These are phyloP conservation scores for Pharus latifolius DNA, from an alignment of 176 grass and related monocot genomes.

Conservation along the genomic window DNA sequence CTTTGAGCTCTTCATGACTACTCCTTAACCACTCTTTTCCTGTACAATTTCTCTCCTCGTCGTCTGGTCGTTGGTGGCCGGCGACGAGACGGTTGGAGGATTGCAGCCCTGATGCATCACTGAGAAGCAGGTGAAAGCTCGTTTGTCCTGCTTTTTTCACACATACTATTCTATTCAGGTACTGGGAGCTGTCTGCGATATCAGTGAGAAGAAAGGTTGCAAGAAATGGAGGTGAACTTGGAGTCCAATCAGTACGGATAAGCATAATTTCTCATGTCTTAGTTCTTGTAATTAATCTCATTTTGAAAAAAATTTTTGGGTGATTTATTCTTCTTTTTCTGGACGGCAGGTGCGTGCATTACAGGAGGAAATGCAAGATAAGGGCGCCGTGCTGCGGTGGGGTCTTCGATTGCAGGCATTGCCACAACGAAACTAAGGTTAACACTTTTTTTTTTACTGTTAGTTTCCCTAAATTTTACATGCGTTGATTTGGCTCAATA, in stretches of 20 bases:
- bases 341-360: constrained; percentile 44
- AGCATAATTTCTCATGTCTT: neutral
- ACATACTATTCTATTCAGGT: neutral
- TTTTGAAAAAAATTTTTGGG: neutral
- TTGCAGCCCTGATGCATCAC: neutral
- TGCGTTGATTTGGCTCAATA: neutral
- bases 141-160: no score
- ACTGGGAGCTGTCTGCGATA: neutral
- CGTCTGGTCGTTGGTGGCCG: neutral
- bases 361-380: constrained; percentile 69
- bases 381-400: constrained; percentile 65
- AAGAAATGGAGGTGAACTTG: constrained; percentile 4
- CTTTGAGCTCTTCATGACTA: neutral
- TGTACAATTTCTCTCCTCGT: no score
- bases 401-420: constrained; percentile 68
- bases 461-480: neutral
- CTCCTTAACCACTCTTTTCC: neutral
- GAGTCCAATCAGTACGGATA: constrained; percentile 17
- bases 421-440: constrained; percentile 79
- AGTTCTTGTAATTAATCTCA: neutral
- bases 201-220: neutral
- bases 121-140: neutral
- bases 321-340: neutral
- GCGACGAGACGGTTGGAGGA: neutral
- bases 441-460: neutral